A percentile compares a stretch with the other conserved stretches of the same genome.
Conservation (phyloP, 768 basidiomycete species). For the Suillus subluteus region DNA sequence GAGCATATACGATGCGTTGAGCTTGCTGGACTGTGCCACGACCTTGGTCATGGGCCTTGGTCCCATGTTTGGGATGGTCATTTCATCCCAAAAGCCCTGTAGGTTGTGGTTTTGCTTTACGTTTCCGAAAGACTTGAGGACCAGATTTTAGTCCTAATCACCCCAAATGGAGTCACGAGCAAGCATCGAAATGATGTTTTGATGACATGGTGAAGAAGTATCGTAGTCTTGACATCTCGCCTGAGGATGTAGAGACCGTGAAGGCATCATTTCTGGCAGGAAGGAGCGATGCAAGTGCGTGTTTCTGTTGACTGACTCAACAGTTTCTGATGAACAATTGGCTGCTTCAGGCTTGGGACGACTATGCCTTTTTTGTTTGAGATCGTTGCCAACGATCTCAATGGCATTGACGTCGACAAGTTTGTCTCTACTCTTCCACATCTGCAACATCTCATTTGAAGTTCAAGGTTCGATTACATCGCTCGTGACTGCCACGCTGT, state of each 20-base stretch:
- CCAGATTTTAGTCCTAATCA: background rate
- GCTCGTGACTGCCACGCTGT: constrained; percentile 73
- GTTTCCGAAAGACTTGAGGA: background rate
- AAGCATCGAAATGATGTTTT: constrained; percentile 84
- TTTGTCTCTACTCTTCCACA: constrained; percentile 28
- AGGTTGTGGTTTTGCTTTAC: constrained; percentile 27
- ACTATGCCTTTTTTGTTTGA: constrained; percentile 82
- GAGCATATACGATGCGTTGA: constrained; percentile 79
- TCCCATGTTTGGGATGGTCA: constrained; percentile 80
- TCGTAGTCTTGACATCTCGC: constrained; percentile 45
- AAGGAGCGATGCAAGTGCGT: constrained; percentile 53
- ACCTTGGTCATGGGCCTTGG: constrained; percentile 87
- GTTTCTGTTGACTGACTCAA: background rate
- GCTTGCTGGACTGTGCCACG: constrained; percentile 82
- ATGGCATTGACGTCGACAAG: constrained; percentile 90
- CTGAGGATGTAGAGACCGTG: constrained; percentile 60
- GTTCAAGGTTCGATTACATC: constrained; percentile 78
- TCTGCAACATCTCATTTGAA: constrained; percentile 1
- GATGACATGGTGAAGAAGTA: constrained; percentile 66
- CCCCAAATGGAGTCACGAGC: constrained; percentile 70
- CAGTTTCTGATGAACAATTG: background rate
- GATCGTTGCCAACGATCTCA: constrained; percentile 80
- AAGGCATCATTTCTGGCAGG: constrained; percentile 81
- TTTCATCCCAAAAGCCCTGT: constrained; percentile 74
- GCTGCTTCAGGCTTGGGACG: constrained; percentile 26